A percentile compares a stretch with the other conserved stretches of the same genome.
Evolutionary conservation across 2,329 filamentous ascomycete genomes (phyloP).

Genomic region (Polychaeton citri): DNA sequence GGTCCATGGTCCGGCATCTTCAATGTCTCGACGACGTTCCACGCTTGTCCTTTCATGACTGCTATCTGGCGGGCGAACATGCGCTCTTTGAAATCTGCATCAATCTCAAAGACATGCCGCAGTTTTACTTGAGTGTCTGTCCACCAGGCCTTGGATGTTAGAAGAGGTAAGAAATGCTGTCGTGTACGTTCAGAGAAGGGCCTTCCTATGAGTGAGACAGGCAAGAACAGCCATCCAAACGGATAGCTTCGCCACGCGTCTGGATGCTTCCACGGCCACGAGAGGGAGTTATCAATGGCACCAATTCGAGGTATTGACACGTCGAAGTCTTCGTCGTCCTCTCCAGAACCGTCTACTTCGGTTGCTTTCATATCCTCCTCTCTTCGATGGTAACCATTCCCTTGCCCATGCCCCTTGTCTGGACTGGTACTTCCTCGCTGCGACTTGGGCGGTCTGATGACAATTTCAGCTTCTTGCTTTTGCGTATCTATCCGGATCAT

Average conservation of each 20-base stretch:
- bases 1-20: conserved; percentile 89
- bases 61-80: conserved; percentile 99
- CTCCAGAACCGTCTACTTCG: neutral
- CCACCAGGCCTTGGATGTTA: conserved; percentile 96
- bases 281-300: conserved; percentile 94
- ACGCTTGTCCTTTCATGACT: conserved; percentile 98
- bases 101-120: conserved; percentile 76
- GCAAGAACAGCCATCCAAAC: conserved; percentile 95
- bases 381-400: conserved; percentile 27
- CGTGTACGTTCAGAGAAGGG: conserved; percentile 91
- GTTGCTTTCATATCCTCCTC: conserved; percentile 76
- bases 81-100: conserved; percentile 91
- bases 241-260: conserved; percentile 89
- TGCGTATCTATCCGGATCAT: conserved; percentile 96
- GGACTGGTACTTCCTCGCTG: conserved; percentile 12
- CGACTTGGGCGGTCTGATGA: conserved; percentile 67
- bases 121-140: conserved; percentile 80
- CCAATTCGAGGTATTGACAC: conserved; percentile 61
- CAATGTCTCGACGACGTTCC: conserved; percentile 96
- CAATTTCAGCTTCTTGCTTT: conserved; percentile 68
- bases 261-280: conserved; percentile 98
- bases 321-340: conserved; percentile 27
- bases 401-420: conserved; percentile 19
- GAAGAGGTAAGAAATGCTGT: conserved; percentile 86
- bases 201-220: conserved; percentile 87